Evolutionary conservation across 2,329 filamentous ascomycete genomes (phyloP).

Genomic region (Phialophora tarda): DNA sequence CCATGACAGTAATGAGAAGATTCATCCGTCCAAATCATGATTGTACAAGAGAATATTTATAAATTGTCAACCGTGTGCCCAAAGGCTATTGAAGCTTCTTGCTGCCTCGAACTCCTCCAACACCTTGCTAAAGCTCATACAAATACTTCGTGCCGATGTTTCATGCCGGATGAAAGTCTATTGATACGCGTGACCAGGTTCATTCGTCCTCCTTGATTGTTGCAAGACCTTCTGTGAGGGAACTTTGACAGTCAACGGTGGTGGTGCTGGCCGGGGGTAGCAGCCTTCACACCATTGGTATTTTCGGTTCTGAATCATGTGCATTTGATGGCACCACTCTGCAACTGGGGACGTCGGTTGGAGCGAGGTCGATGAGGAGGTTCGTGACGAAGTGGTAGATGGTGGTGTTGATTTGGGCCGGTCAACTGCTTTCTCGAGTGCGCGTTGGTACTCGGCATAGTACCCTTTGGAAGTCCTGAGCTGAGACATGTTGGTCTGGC

Average conservation of each 20-base stretch:
- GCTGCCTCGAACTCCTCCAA: constrained; percentile 25
- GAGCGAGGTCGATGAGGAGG: constrained; percentile 31
- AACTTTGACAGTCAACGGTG: constrained; percentile 20
- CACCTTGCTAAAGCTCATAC: constrained; percentile 32
- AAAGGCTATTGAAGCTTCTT: neutral
- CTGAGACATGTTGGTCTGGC: constrained; percentile 19
- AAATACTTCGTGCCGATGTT: neutral
- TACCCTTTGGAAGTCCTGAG: constrained; percentile 20
- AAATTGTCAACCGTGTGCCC: neutral
- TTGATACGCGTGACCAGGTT: constrained; percentile 34
- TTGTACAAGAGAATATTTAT: neutral
- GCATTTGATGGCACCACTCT: constrained; percentile 40
- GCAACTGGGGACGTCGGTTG: constrained; percentile 35
- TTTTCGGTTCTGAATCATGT: constrained; percentile 37
- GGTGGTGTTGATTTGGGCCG: constrained; percentile 24
- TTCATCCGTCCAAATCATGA: neutral
- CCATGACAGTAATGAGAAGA: neutral
- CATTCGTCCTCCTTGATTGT: constrained; percentile 21
- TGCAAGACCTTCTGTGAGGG: constrained; percentile 32
- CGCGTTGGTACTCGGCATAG: constrained; percentile 30
- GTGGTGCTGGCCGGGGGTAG: constrained; percentile 25
- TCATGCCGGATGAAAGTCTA: constrained; percentile 11
- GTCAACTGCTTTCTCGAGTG: constrained; percentile 16
- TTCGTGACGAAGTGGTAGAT: constrained; percentile 31
- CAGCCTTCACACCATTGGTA: constrained; percentile 40